Evolutionary conservation across 73 alveolate genomes (phyloP).

Genomic region (Paraurostyla sp.): DNA sequence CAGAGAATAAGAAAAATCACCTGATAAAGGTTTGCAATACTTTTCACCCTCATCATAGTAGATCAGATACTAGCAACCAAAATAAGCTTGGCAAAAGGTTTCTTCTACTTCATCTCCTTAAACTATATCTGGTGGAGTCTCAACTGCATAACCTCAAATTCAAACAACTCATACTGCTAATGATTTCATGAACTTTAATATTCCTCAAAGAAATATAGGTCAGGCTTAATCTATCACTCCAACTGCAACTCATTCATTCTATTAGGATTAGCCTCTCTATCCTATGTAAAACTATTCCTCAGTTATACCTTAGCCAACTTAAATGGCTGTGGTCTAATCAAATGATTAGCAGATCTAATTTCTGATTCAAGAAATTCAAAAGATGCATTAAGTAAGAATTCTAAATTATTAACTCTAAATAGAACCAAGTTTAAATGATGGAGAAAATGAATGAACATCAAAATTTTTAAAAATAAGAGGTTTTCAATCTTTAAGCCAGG

Average conservation of each 20-base stretch:
- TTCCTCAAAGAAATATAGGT: background rate
- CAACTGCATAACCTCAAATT: background rate
- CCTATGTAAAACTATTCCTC: background rate
- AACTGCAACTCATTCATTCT: background rate
- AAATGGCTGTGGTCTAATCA: background rate
- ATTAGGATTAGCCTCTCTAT: background rate
- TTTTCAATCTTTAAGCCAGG: slow-evolving; percentile 3
- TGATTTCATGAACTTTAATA: background rate
- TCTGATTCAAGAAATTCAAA: background rate
- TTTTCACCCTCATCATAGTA: no score
- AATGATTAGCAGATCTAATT: slow-evolving; percentile 23
- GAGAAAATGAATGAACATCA: slow-evolving; percentile 25
- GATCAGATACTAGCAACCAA: background rate
- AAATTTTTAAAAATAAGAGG: background rate
- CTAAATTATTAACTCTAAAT: background rate
- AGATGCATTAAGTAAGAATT: slow-evolving; percentile 6
- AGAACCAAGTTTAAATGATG: slow-evolving; percentile 15
- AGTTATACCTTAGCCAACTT: background rate
- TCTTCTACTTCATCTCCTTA: no score
- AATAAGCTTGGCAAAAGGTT: slow-evolving; percentile 2
- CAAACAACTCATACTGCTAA: background rate
- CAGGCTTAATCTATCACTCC: background rate
- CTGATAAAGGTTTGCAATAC: background rate
- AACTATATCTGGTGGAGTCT: no score
- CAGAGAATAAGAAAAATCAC: background rate